Percentiles rank a stretch among this genome's conserved stretches.
Conservation (phyloP, 2,329 filamentous ascomycete genomes). For the Clonostachys rosea region DNA sequence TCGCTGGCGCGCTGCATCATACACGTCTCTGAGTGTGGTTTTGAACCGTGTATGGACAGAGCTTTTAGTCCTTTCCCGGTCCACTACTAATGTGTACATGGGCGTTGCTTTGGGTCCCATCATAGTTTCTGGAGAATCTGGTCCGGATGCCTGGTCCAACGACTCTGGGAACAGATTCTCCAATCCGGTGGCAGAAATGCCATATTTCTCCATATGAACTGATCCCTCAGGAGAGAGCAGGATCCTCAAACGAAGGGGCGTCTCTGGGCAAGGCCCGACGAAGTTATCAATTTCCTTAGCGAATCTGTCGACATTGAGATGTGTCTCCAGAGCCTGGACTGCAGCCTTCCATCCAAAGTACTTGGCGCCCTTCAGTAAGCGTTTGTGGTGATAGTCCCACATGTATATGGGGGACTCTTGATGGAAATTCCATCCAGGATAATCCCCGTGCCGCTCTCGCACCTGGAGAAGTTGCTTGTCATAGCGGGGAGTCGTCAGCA, state of each 20-base stretch:
- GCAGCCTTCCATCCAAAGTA: constrained; percentile 51
- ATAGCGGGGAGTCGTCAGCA: constrained; percentile 71
- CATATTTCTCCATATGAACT: constrained; percentile 34
- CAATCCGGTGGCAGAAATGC: constrained; percentile 30
- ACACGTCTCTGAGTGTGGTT: constrained; percentile 70
- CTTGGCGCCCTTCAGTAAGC: constrained; percentile 61
- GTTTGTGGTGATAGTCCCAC: constrained; percentile 72
- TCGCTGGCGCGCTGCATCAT: constrained; percentile 64
- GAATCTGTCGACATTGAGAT: constrained; percentile 37
- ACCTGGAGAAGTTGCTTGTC: constrained; percentile 52
- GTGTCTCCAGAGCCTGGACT: constrained; percentile 35
- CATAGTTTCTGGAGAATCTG: constrained; percentile 7
- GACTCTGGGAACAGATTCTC: constrained; percentile 57
- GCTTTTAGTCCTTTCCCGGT: constrained; percentile 28
- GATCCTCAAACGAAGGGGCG: constrained; percentile 47
- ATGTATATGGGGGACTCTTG: constrained; percentile 68
- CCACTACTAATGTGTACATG: constrained; percentile 38
- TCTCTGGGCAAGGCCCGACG: constrained; percentile 23
- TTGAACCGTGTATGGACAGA: constrained; percentile 80
- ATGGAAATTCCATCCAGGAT: constrained; percentile 47
- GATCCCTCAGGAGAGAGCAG: constrained; percentile 44
- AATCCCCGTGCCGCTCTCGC: constrained; percentile 25
- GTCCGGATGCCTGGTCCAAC: constrained; percentile 30
- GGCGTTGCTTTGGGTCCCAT: constrained; percentile 3
- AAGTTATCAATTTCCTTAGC: constrained; percentile 19